A percentile compares a stretch with the other conserved stretches of the same genome.
These are phyloP conservation scores for Dothistroma septosporum DNA, from an alignment of 2,329 filamentous ascomycete species.

Conservation along the genomic window DNA sequence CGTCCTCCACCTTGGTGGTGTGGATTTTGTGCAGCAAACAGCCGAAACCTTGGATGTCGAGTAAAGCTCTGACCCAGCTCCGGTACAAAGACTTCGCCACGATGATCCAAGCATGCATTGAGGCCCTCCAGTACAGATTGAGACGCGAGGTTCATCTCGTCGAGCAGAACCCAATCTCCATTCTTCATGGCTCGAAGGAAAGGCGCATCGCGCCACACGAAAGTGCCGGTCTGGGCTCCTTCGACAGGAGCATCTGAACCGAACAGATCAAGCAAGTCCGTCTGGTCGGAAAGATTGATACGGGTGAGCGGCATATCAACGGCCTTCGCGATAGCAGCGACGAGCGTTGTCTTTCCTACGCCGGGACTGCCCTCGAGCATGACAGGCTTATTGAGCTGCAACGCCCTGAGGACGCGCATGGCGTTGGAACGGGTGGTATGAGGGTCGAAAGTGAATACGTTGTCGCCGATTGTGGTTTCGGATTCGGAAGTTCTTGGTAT, in stretches of 20 bases:
- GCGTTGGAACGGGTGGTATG: slow-evolving; percentile 86
- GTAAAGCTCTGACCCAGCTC: slow-evolving; percentile 93
- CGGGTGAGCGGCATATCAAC: slow-evolving; percentile 79
- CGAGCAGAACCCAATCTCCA: slow-evolving; percentile 92
- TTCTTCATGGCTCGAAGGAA: slow-evolving; percentile 96
- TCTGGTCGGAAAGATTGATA: slow-evolving; percentile 97
- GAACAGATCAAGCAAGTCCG: slow-evolving; percentile 94
- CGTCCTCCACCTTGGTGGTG: slow-evolving; percentile 94
- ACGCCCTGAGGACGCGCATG: slow-evolving; percentile 82
- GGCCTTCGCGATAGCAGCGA: slow-evolving; percentile 75
- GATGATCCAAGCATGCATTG: slow-evolving; percentile 93
- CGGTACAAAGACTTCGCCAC: slow-evolving; percentile 91
- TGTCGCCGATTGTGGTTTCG: neutral
- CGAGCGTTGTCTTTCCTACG: slow-evolving; percentile 92
- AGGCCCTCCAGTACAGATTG: slow-evolving; percentile 94
- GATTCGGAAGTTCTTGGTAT: slow-evolving; percentile 42
- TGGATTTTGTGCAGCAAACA: slow-evolving; percentile 96
- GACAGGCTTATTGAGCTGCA: slow-evolving; percentile 86
- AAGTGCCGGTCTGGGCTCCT: slow-evolving; percentile 83
- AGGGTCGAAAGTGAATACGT: slow-evolving; percentile 73
- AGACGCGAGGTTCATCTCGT: slow-evolving; percentile 98
- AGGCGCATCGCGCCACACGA: slow-evolving; percentile 92
- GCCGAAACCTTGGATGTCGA: slow-evolving; percentile 81
- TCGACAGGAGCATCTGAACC: slow-evolving; percentile 94
- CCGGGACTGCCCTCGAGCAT: slow-evolving; percentile 95